These are phyloP conservation scores for Salix brachista DNA, from an alignment of 345 rosid species.

Conservation along the genomic window DNA sequence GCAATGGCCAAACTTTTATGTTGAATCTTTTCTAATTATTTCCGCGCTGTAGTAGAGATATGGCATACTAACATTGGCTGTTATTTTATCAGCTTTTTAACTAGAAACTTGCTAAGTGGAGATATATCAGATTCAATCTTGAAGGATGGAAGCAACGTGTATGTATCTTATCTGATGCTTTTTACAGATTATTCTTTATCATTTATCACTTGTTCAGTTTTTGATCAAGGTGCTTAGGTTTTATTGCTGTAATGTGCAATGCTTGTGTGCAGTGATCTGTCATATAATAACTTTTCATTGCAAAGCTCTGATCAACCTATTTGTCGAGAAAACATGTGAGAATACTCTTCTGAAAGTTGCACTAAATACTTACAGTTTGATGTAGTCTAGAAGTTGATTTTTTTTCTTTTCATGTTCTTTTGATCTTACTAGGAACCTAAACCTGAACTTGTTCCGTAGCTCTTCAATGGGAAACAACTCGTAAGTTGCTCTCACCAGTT, in stretches of 20 bases:
- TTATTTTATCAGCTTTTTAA: slow-evolving; percentile 30
- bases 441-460: slow-evolving; percentile 61
- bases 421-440: slow-evolving; percentile 38
- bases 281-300: slow-evolving; percentile 42
- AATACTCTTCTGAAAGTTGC: neutral
- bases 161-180: slow-evolving; percentile 23
- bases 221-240: neutral
- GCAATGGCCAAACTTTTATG: neutral
- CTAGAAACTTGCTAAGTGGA: slow-evolving; percentile 37
- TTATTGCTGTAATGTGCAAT: slow-evolving; percentile 1
- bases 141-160: slow-evolving; percentile 34
- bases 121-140: slow-evolving; percentile 33
- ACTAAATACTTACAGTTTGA: neutral
- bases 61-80: neutral
- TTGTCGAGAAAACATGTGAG: slow-evolving; percentile 41
- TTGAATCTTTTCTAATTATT: neutral
- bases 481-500: slow-evolving; percentile 37
- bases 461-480: slow-evolving; percentile 32
- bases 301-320: slow-evolving; percentile 33
- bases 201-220: neutral
- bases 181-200: slow-evolving; percentile 7
- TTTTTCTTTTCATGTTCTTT: slow-evolving; percentile 4
- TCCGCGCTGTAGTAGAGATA: neutral
- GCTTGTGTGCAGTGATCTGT: slow-evolving; percentile 44
- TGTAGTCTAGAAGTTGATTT: neutral